Evolutionary conservation across 1,139 yeast species (phyloP), one percentile per base, ranked within the genome.

Genomic region (Arxiozyma heterogenica): DNA sequence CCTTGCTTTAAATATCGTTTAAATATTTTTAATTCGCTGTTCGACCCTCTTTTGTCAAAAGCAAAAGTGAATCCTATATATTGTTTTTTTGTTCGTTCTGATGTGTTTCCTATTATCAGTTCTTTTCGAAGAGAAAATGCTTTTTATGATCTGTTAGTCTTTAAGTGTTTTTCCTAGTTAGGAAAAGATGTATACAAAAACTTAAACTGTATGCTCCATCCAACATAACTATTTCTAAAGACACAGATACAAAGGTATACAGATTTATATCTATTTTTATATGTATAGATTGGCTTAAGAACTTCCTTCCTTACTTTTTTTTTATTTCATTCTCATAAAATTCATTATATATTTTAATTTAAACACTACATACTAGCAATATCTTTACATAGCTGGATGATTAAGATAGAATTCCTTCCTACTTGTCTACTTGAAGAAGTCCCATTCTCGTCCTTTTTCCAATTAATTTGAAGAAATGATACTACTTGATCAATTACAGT

Each of bases 321-420:
- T 12, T 34, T 15, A 4, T 15, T 12, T 11, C n/a, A 12, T 34
- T 4, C 8, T 34, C 17, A 34, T 34, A 34, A 15, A 34, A 4
- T 44, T 11, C 21, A 25, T 8, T 44, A 17, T 21, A 23, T 18
- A 25, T 44, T 3, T n/a, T 18, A n/a, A 9, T n/a, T 15, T 23
- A 1, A 15, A 17, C 4, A 27, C 15, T 46, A 46, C 30, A 46
- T 46, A 34, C n/a, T 38, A 11, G 42, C 42, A 15, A 68, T 63
- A 52, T 69, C 71, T 17, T 61, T 57, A 46, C 71, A 65, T 27
- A 69, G 51, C 50, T 68, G 71, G 22, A 60, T 63, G 18, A 68
- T 65, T 42, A 69, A 53, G 17, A 69, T 63, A 1, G 72, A 69
- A 54, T 67, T 69, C 21, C 60, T 59, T 2, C 71, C 71, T 18